Evolutionary conservation across 1,284 basidiomycete species (phyloP).

Genomic region (Cryptococcus sp.): DNA sequence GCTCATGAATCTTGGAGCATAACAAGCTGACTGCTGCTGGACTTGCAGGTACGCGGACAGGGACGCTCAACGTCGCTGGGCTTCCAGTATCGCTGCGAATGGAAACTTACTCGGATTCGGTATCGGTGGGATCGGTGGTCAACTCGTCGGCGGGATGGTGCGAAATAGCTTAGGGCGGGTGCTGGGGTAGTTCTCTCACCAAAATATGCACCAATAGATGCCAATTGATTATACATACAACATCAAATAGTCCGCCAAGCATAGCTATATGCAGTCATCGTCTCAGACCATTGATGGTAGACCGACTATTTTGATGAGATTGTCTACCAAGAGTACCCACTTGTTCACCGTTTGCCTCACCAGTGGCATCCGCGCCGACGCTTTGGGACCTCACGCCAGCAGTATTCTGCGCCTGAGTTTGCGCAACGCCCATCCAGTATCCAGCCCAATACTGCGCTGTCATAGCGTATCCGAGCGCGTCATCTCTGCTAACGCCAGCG

Average conservation of each 20-base stretch:
- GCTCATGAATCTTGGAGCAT: too few species aligned
- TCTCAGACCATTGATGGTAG: slow-evolving; percentile 7
- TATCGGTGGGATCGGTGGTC: slow-evolving; percentile 73
- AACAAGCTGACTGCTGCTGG: not conserved
- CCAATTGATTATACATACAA: slow-evolving; percentile 1
- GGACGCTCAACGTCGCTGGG: slow-evolving; percentile 83
- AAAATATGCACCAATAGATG: not conserved
- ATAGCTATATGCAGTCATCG: not conserved
- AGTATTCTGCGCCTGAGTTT: slow-evolving; percentile 7
- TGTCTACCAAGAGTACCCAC: too few species aligned
- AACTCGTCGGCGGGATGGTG: slow-evolving; percentile 73
- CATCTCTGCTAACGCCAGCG: slow-evolving; percentile 20
- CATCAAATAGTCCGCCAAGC: too few species aligned
- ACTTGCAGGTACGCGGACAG: slow-evolving; percentile 66
- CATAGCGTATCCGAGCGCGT: slow-evolving; percentile 44
- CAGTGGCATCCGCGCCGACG: too few species aligned
- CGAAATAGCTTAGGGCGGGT: slow-evolving; percentile 77
- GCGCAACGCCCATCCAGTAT: slow-evolving; percentile 51
- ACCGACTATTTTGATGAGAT: not conserved
- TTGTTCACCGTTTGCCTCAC: too few species aligned
- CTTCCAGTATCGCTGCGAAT: slow-evolving; percentile 64
- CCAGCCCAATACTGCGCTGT: slow-evolving; percentile 51
- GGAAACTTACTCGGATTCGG: slow-evolving; percentile 60
- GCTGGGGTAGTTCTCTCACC: slow-evolving; percentile 30
- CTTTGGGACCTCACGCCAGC: not conserved